These are phyloP conservation scores for Lojkania enalia DNA, from an alignment of 2,329 filamentous ascomycete genomes.

Conservation along the genomic window DNA sequence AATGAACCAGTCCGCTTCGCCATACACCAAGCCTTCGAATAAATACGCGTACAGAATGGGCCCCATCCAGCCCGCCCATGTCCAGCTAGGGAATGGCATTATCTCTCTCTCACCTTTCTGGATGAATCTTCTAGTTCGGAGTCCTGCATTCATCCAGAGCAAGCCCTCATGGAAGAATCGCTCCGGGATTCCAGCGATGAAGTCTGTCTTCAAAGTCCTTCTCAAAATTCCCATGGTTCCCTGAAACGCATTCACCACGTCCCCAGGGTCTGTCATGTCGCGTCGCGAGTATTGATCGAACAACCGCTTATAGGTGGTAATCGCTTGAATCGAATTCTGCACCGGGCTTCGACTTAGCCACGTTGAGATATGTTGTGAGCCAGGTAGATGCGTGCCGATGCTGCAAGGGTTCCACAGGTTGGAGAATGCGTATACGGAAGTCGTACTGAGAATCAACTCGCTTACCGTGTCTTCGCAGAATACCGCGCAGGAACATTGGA, in stretches of 20 bases:
- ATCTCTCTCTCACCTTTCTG: background rate
- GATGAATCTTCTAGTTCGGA: too few relatives aligned
- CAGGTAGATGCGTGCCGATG: constrained; percentile 1
- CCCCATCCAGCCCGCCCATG: constrained; percentile 9
- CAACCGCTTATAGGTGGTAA: background rate
- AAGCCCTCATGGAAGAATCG: background rate
- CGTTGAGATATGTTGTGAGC: constrained; percentile 1
- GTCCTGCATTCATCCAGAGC: background rate
- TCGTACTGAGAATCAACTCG: background rate
- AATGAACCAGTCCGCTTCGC: constrained; percentile 10
- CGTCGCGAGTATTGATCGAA: constrained; percentile 6
- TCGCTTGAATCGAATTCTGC: background rate
- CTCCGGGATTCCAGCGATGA: constrained; percentile 12
- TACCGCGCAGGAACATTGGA: constrained; percentile 13
- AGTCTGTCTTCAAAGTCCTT: constrained; percentile 8
- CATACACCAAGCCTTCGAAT: constrained; percentile 1
- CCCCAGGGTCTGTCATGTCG: constrained; percentile 7
- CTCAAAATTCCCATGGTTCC: constrained; percentile 7
- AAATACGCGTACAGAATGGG: constrained; percentile 2
- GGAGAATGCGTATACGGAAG: constrained; percentile 1
- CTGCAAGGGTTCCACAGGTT: constrained; percentile 8
- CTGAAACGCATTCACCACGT: constrained; percentile 10
- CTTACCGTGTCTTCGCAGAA: constrained; percentile 12
- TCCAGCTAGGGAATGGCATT: constrained; percentile 15
- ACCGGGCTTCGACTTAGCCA: constrained; percentile 9